Conservation (phyloP, 2,329 filamentous ascomycete species). For the Lithohypha guttulata region DNA sequence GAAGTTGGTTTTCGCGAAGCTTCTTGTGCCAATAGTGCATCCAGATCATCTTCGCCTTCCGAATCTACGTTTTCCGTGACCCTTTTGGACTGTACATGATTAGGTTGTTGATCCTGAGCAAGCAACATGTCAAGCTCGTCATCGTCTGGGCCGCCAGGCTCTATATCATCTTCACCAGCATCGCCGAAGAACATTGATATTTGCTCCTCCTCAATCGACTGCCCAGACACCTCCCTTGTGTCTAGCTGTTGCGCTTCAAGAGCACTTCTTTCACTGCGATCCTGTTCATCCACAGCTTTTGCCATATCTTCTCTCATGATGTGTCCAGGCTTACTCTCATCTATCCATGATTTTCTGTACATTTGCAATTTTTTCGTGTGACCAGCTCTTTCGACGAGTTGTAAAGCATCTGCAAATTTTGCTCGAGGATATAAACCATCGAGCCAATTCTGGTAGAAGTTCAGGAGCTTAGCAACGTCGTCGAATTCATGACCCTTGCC, state of each 20-base stretch:
- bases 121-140: slow-evolving; percentile 14
- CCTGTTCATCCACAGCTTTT: slow-evolving; percentile 11
- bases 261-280: slow-evolving; percentile 12
- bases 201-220: slow-evolving; percentile 1
- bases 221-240: neutral
- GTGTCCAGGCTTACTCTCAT: slow-evolving; percentile 46
- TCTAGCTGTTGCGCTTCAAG: neutral
- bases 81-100: neutral
- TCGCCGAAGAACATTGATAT: slow-evolving; percentile 5
- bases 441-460: slow-evolving; percentile 92
- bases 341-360: slow-evolving; percentile 72
- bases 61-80: slow-evolving; percentile 11
- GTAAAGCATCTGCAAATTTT: slow-evolving; percentile 78
- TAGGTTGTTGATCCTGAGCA: slow-evolving; percentile 7
- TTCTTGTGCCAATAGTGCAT: slow-evolving; percentile 21
- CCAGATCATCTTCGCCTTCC: slow-evolving; percentile 22
- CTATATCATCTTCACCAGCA: slow-evolving; percentile 11
- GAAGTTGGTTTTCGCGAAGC: slow-evolving; percentile 9
- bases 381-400: slow-evolving; percentile 86
- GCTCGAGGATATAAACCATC: slow-evolving; percentile 93
- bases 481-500: slow-evolving; percentile 95
- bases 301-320: slow-evolving; percentile 9
- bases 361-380: slow-evolving; percentile 69
- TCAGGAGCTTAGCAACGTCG: slow-evolving; percentile 69
- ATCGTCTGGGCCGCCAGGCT: slow-evolving; percentile 12